phyloP scores from a whole-genome alignment of 2,329 filamentous ascomycete species.

The Penicillium sp. region DNA sequence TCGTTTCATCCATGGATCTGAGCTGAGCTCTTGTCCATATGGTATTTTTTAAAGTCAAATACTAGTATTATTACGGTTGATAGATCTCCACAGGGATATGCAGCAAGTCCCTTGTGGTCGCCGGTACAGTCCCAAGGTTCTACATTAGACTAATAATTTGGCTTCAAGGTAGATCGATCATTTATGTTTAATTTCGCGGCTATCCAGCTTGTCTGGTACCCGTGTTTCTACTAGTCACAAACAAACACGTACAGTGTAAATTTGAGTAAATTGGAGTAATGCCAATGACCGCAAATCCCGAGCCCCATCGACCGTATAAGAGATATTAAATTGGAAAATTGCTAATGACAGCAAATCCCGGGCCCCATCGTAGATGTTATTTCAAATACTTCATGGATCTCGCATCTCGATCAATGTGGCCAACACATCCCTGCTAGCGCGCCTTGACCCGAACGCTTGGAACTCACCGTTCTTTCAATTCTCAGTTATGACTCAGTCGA shows the following conservation, averaged over 20 bases:
- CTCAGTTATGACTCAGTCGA: neutral
- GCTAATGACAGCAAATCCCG: neutral
- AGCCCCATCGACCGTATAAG: neutral
- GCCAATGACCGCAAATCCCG: neutral
- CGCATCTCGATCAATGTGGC: constrained; percentile 14
- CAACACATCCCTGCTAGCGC: constrained; percentile 16
- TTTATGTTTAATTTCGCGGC: neutral
- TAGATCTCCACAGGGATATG: too few species aligned
- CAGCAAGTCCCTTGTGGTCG: too few species aligned
- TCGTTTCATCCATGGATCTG: too few species aligned
- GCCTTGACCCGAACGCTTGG: constrained; percentile 4
- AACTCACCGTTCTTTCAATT: neutral
- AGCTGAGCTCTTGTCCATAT: too few species aligned
- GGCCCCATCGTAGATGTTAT: neutral
- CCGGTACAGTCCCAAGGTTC: too few species aligned
- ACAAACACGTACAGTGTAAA: neutral
- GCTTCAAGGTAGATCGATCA: too few species aligned
- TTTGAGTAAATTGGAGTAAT: neutral
- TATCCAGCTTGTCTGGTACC: neutral
- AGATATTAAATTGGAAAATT: too few species aligned
- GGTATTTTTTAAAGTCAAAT: too few species aligned
- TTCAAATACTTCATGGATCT: constrained; percentile 10
- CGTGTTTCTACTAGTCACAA: neutral
- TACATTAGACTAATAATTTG: too few species aligned
- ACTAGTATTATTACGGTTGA: too few species aligned